These are phyloP conservation scores for Candida krabiensis DNA, from an alignment of 805 yeast genomes.

Conservation along the genomic window DNA sequence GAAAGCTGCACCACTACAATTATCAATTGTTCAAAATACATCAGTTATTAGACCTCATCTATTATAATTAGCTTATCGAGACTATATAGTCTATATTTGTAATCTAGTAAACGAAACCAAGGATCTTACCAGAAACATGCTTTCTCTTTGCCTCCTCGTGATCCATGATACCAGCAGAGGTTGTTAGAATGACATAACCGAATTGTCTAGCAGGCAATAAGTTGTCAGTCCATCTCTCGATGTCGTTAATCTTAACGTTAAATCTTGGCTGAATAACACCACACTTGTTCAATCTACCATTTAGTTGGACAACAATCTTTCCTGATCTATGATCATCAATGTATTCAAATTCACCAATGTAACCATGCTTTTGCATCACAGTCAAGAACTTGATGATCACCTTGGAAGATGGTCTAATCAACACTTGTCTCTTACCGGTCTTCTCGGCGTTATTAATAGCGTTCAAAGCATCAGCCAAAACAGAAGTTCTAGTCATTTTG, in stretches of 20 bases:
- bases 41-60: neutral
- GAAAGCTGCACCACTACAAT: too few species aligned
- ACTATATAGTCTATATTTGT: constrained; percentile 2
- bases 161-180: constrained; percentile 99
- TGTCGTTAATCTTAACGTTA: constrained; percentile 92
- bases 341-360: constrained; percentile 98
- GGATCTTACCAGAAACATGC: constrained; percentile 98
- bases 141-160: constrained; percentile 99
- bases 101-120: constrained; percentile 91
- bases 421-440: constrained; percentile 98
- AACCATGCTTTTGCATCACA: constrained; percentile 97
- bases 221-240: constrained; percentile 98
- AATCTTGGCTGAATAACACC: constrained; percentile 99
- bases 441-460: constrained; percentile 99
- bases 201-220: constrained; percentile 98
- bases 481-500: constrained; percentile 96
- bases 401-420: constrained; percentile 97
- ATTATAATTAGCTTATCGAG: constrained; percentile 4
- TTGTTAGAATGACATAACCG: constrained; percentile 96
- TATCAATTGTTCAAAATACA: neutral
- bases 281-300: constrained; percentile 98
- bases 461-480: constrained; percentile 97
- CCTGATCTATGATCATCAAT: constrained; percentile 99
- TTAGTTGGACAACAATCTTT: constrained; percentile 92
- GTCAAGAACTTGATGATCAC: constrained; percentile 95